Conservation (phyloP, 495 filamentous ascomycete genomes). For the Halenospora varia region DNA sequence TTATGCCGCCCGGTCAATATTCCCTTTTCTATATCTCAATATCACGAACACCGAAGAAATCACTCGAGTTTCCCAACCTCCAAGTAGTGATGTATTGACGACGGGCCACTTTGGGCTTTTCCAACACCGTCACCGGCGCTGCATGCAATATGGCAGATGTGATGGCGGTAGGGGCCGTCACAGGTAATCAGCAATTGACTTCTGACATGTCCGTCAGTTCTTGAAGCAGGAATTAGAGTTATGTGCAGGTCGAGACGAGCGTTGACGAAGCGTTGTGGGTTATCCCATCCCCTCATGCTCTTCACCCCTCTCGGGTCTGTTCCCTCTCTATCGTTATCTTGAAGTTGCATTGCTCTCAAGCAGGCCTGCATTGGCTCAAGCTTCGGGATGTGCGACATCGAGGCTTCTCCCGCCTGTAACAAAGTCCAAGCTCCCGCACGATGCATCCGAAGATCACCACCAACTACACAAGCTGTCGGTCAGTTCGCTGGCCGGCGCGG, state of each 20-base stretch:
- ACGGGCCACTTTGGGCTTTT: background rate
- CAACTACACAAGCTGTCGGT: conserved; percentile 17
- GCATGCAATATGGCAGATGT: background rate
- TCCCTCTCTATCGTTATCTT: conserved; percentile 22
- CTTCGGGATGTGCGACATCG: conserved; percentile 25
- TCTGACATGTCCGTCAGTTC: no score
- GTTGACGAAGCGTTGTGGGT: background rate
- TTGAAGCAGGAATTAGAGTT: no score
- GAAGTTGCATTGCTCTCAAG: background rate
- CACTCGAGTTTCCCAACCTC: background rate
- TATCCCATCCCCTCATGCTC: background rate
- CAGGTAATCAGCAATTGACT: no score
- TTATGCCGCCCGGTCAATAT: conserved; percentile 2
- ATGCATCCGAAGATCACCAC: background rate
- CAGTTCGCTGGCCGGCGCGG: conserved; percentile 13
- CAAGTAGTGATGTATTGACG: background rate
- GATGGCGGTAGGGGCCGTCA: no score
- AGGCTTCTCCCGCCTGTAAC: conserved; percentile 19
- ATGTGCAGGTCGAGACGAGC: background rate
- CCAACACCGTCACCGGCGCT: no score
- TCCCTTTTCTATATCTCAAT: background rate
- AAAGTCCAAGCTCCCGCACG: conserved; percentile 10
- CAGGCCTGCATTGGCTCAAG: no score
- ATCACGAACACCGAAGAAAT: no score
- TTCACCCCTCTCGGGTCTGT: conserved; percentile 12